Evolutionary conservation across 768 basidiomycete species (phyloP), one percentile per base, ranked within the genome.

Genomic region (Psilocybe cyanescens): DNA sequence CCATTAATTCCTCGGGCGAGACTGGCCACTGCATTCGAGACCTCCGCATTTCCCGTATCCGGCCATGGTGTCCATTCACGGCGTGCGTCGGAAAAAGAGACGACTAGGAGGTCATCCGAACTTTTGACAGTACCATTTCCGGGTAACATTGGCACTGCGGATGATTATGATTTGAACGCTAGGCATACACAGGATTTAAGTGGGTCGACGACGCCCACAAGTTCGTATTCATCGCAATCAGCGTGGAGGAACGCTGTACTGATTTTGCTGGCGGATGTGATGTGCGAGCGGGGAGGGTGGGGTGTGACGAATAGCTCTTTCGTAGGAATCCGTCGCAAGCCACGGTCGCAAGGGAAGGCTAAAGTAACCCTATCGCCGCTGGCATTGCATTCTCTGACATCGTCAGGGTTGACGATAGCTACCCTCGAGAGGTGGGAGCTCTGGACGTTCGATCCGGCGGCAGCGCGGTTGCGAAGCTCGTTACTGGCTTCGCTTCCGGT

Each of bases 401-500:
- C 68, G 12, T 69, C 75, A 37, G 90, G 89, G 12, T 73, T 94
- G 61, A 86, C 89, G 17, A 67, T 76, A 30, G 81, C 88, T 9
- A 87, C 86, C 28, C 73, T 94, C 44, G 90, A 93, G 59, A 79
- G 92, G 57, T 95, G 93, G 93, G 92, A 95, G 65, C 65, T 90
- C 30, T 95, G 93, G 93, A 82, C 79, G 41, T 89, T 91, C 67
- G 90, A 94, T 65, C 85, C 86, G 8, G 74, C 78, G 4, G 71
- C 77, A 14, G 75, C 81, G 17, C 72, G 71, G 39, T 56, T 88
- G 55, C 83, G 82, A 55, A 81, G 79, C 47, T 86, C 86, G 2
- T 53, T 84, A 7, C 72, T 92, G 33, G 78, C 82, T 2, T 74
- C 82, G 45, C 71, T 92, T 28, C 69, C 76, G 11, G 68, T 60